phyloP scores from a whole-genome alignment of 371 early-diverging fungal species.

The Fennellomyces sp. region DNA sequence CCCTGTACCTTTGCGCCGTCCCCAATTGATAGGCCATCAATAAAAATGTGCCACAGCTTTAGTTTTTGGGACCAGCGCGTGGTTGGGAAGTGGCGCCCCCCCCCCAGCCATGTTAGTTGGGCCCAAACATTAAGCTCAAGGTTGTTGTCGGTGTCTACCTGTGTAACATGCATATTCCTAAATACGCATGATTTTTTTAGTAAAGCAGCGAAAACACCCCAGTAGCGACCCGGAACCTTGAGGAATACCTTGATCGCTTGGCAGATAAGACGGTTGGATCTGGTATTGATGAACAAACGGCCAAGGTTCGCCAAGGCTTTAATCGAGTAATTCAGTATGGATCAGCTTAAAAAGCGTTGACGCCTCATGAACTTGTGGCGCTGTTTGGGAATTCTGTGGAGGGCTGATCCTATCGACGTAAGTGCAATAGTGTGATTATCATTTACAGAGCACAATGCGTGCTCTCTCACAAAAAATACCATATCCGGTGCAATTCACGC shows the following conservation, averaged over 20 bases:
- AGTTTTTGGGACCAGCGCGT: too few relatives aligned
- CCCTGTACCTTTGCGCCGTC: too few relatives aligned
- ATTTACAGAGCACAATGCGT: neutral
- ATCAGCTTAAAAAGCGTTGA: conserved; percentile 67
- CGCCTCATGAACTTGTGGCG: conserved; percentile 68
- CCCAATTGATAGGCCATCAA: too few relatives aligned
- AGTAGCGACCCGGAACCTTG: conserved; percentile 76
- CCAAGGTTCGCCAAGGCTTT: conserved; percentile 82
- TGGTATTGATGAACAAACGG: conserved; percentile 71
- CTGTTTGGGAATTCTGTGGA: conserved; percentile 72
- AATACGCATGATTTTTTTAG: too few relatives aligned
- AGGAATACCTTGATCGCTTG: conserved; percentile 71
- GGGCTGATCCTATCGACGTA: conserved; percentile 76
- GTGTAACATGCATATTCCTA: too few relatives aligned
- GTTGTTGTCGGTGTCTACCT: too few relatives aligned
- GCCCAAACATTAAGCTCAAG: conserved; percentile 62
- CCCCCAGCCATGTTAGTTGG: too few relatives aligned
- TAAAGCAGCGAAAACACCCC: conserved; percentile 64
- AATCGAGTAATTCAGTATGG: conserved; percentile 70
- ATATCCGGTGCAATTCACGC: conserved; percentile 73
- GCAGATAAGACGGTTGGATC: conserved; percentile 64
- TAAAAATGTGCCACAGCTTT: too few relatives aligned
- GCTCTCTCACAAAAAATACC: conserved; percentile 28
- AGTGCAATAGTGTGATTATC: too few relatives aligned
- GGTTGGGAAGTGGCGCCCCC: too few relatives aligned